phyloP scores from a whole-genome alignment of 169 alveolate species.

The Blepharisma undulans region DNA sequence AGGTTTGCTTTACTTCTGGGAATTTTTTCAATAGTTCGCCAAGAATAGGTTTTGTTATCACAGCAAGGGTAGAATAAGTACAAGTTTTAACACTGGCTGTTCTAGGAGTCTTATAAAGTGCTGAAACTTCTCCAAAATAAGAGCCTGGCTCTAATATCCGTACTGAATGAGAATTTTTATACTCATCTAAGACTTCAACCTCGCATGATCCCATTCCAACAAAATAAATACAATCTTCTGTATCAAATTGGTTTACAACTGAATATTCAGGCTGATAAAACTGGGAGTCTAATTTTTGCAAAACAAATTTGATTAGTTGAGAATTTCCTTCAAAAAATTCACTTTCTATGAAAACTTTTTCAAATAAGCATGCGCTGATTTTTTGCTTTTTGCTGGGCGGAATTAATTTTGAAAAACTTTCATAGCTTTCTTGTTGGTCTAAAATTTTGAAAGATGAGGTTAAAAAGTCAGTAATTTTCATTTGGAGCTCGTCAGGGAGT shows the following conservation, averaged over 20 bases:
- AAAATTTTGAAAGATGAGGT: neutral
- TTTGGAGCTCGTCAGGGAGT: slow-evolving; percentile 10
- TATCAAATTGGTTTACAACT: slow-evolving; percentile 14
- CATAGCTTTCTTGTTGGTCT: slow-evolving; percentile 9
- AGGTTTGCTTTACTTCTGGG: neutral
- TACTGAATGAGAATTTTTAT: slow-evolving; percentile 55
- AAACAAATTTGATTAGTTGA: neutral
- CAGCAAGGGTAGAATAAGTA: slow-evolving; percentile 23
- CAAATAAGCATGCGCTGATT: neutral
- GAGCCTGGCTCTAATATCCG: slow-evolving; percentile 91
- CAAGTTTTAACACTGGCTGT: slow-evolving; percentile 93
- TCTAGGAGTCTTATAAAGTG: slow-evolving; percentile 92
- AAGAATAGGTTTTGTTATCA: neutral
- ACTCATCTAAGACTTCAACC: slow-evolving; percentile 24
- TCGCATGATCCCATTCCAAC: neutral
- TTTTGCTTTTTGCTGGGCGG: slow-evolving; percentile 14
- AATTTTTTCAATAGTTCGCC: neutral
- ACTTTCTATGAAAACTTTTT: neutral
- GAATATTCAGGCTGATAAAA: slow-evolving; percentile 24
- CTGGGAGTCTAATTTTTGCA: neutral
- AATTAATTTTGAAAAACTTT: neutral
- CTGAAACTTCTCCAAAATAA: slow-evolving; percentile 97
- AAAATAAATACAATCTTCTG: neutral
- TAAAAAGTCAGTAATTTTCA: slow-evolving; percentile 5
- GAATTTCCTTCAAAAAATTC: neutral